Base-by-base conservation (phyloP, 2,329 filamentous ascomycete genomes). In the Epichloe typhina region DNA sequence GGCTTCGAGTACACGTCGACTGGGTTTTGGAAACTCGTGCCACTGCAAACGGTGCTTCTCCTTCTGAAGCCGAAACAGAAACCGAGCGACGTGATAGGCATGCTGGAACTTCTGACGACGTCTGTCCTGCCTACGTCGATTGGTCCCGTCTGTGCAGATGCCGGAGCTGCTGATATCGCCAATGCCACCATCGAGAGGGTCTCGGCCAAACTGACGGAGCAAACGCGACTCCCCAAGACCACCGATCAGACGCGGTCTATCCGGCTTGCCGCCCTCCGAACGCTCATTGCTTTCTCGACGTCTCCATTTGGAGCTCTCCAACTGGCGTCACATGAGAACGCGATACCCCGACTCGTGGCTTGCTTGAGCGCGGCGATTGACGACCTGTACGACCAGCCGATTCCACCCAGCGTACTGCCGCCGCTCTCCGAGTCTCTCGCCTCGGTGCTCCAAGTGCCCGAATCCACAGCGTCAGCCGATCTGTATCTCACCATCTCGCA, bases 281-380 rank as follows among this genome's bases (percentile, higher is more conserved):
- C 80, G 2, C 66, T 84, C 13, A 69, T 74, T n/a, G 70, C 75
- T 2, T 83, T 89, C 61, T 76, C 79, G 1, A 69, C 72, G 5
- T 78, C 78, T n/a, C 67, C 74, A 0, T 79, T 85, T 58, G 84
- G 84, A 8, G 75, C 77, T 1, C 63, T 72, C 23, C 77, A 85
- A 44, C 74, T 96, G 8, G 84, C 84, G 0, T 69, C 71, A 5
- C 85, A 93, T 63, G 75, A 77, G 3, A 78, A 76, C 40, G 81
- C 82, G 12, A 79, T 95, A 15, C 88, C 86, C 1, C 79, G 87
- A 3, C 69, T 95, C 0, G 82, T 94, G 26, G 78, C 81, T 26
- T 80, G 85, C 4, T 63, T 80, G 13, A 72, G 69, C 47, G 69
- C 66, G 43, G 79, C 90, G 48, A 83, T 93, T 52, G 84, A 88